Percentiles rank a stretch among this genome's conserved stretches.
Evolutionary conservation across 345 rosid genomes (phyloP).

Genomic region (Populus deltoides): DNA sequence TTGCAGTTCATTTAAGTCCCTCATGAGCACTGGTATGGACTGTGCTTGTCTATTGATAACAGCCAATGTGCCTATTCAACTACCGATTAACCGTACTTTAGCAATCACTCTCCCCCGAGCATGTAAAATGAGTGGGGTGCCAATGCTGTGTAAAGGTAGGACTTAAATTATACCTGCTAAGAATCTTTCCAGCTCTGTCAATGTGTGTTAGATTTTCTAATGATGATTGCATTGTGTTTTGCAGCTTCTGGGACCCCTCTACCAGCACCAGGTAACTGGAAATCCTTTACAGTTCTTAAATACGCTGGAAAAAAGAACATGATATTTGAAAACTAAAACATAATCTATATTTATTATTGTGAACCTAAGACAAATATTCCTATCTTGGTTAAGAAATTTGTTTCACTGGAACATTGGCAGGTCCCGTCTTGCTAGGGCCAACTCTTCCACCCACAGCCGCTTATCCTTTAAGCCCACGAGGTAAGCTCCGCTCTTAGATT

Average conservation of each 20-base stretch:
- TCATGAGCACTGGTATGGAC: constrained; percentile 46
- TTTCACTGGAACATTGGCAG: constrained; percentile 34
- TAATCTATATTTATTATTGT: neutral
- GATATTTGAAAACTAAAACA: neutral
- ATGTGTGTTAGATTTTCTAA: neutral
- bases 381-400: neutral
- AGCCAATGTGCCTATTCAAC: constrained; percentile 72
- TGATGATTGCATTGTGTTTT: constrained; percentile 5
- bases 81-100: constrained; percentile 58
- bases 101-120: constrained; percentile 67
- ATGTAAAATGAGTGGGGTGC: constrained; percentile 60
- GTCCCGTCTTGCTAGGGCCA: constrained; percentile 58
- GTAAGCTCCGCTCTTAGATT: constrained; percentile 24
- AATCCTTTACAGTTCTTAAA: neutral
- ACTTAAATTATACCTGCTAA: neutral
- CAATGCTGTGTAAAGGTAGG: constrained; percentile 71
- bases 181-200: neutral
- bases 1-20: constrained; percentile 53
- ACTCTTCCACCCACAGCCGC: constrained; percentile 47
- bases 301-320: neutral
- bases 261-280: constrained; percentile 72
- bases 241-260: constrained; percentile 80
- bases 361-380: neutral
- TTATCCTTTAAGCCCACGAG: constrained; percentile 51
- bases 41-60: constrained; percentile 70